Percentiles rank a stretch among this genome's conserved stretches.
Evolutionary conservation across 2,329 filamentous ascomycete genomes (phyloP).

Genomic region (Cercospora beticola): DNA sequence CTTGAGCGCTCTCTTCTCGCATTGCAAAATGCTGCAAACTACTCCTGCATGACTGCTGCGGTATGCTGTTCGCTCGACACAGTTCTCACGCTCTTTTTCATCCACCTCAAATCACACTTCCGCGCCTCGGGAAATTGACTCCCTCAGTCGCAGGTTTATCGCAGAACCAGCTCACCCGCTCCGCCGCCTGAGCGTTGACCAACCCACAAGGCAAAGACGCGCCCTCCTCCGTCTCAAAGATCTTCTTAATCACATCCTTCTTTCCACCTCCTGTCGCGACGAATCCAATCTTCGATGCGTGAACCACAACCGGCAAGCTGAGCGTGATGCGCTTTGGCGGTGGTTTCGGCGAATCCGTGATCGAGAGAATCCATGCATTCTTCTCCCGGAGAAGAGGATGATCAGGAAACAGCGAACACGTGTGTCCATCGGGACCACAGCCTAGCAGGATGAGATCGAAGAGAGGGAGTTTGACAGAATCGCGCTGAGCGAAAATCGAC

Average conservation of each 20-base stretch:
- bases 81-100: neutral
- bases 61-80: neutral
- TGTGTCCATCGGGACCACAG: slow-evolving; percentile 94
- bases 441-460: slow-evolving; percentile 94
- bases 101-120: slow-evolving; percentile 47
- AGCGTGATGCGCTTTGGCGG: slow-evolving; percentile 88
- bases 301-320: slow-evolving; percentile 84
- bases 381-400: slow-evolving; percentile 83
- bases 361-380: slow-evolving; percentile 87
- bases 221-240: slow-evolving; percentile 77
- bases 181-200: slow-evolving; percentile 79
- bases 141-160: slow-evolving; percentile 83
- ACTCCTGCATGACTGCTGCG: neutral
- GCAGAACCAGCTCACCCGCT: slow-evolving; percentile 93
- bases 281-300: slow-evolving; percentile 83
- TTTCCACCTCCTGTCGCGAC: slow-evolving; percentile 87
- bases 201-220: slow-evolving; percentile 77
- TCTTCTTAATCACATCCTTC: slow-evolving; percentile 87
- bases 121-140: slow-evolving; percentile 74
- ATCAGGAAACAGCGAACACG: slow-evolving; percentile 91
- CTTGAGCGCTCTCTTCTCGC: neutral
- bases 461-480: slow-evolving; percentile 90
- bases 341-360: slow-evolving; percentile 92
- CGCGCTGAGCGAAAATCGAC: slow-evolving; percentile 80
- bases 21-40: neutral